Base-by-base conservation (phyloP, 495 filamentous ascomycete genomes). In the Bathelium albidoporum region DNA sequence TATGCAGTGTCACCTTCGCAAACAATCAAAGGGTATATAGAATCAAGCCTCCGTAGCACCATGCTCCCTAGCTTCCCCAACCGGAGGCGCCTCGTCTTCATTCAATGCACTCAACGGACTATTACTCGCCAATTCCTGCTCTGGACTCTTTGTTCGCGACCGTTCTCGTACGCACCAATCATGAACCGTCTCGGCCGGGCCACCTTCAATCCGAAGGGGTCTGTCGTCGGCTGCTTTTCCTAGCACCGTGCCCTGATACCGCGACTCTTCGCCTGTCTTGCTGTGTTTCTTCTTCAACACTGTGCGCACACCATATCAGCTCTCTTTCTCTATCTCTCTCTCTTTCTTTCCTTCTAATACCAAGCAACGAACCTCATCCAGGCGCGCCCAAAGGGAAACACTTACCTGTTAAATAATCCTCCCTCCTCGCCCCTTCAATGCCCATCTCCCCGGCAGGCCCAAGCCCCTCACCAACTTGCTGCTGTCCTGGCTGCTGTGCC, bases 241-340 rank as follows among this genome's bases (percentile, higher is more conserved):
- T 12, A 97, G 74, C 0, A 90, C 79, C 3, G 91, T 95, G 2
- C 89, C 89, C 34, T 85, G 80, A 73, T 86, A 95, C 65, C 91
- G 82, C 11, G 87, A 84, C 65, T 93, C 89, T 66, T 94, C 89
- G 34, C 85, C 85, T 2, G 84, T 89, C 69, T 91, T 92, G 73
- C 83, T 89, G 72, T 93, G 87, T 64, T 91, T 93, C 70, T 89
- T 88, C 73, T 91, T 94, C 62, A 96, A 76, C 20, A 62, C 74
- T 72, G 44, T 2, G 41, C 28, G 29, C 7, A 12, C 32, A 31
- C 9, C 22, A 62, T 52, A 22, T 53, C 11, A 64, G 39, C 60
- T 61, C 0, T 43, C 29, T 36, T 11, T 24, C 31, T 22, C 9
- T 10, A 4, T 14, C 36, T 24, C 59, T n/a, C n/a, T n/a, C n/a